Base-by-base conservation (phyloP, 2,329 filamentous ascomycete genomes). In the Plenodomus biglobosus region DNA sequence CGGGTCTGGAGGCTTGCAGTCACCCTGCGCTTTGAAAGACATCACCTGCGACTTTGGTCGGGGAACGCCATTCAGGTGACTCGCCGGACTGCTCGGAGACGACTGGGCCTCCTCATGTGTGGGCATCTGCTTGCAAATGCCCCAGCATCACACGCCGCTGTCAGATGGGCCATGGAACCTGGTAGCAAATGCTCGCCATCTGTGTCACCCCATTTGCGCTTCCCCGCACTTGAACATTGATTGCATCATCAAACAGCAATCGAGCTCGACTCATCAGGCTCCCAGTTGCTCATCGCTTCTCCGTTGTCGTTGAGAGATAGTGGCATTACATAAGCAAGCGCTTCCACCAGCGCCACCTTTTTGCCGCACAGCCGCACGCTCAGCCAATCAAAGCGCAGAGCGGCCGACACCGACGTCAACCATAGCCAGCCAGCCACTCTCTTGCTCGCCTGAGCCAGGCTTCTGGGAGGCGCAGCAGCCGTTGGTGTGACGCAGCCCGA, bases 311-410 rank as follows among this genome's bases (percentile, higher is more conserved):
- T 10, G 22, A 32, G 8, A 8, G 27, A 15, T 15, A 3, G 27
- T 6, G 15, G 13, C 27, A 32, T 32, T 38, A 22, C 42, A 20
- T 43, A 38, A 40, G 34, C 21, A n/a, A 22, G 21, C 18, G 54
- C 56, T 57, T 55, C 55, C 46, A 52, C 17, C 11, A 22, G 32
- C 13, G 16, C 10, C 15, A 2, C 30, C 17, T n/a, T n/a, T n/a
- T n/a, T n/a, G n/a, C n/a, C 8, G 37, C 54, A 56, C 48, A 48
- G 55, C 55, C 53, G 20, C 39, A 16, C 20, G 6, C 10, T 30
- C 15, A 13, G 17, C 55, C 55, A 58, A 58, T 58, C 43, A 54
- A 15, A 38, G 16, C 18, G 18, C n/a, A 15, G 16, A 44, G 40
- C 35, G 44, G 41, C 52, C 54, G 46, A 40, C 4, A 7, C 20